Conservation (phyloP, 2,329 filamentous ascomycete genomes). For the Purpureocillium takamizusanense region DNA sequence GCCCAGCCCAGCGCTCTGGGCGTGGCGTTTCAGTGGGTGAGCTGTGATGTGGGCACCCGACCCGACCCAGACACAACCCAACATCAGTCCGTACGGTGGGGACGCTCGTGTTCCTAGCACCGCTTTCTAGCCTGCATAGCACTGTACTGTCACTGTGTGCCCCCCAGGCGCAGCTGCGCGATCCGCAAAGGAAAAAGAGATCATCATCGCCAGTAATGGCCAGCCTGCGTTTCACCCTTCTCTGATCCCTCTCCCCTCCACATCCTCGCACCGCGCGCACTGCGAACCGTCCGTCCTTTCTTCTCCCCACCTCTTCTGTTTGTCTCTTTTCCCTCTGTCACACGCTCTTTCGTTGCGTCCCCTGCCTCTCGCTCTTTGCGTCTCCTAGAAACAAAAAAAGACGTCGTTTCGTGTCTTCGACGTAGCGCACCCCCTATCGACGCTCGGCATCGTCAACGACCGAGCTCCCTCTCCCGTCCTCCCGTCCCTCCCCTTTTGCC, state of each 20-base stretch:
- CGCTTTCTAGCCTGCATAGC: too few relatives aligned
- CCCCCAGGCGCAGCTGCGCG: too few relatives aligned
- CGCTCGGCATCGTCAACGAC: neutral
- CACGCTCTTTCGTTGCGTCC: conserved; percentile 3
- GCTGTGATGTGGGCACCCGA: too few relatives aligned
- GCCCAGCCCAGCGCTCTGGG: too few relatives aligned
- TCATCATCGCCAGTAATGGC: neutral
- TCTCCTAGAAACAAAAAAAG: neutral
- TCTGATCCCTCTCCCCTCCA: conserved; percentile 1
- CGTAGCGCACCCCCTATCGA: too few relatives aligned
- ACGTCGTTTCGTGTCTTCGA: neutral
- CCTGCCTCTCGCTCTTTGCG: conserved; percentile 2
- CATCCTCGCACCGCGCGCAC: neutral
- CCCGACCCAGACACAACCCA: too few relatives aligned
- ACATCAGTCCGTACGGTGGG: too few relatives aligned
- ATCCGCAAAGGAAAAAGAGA: neutral
- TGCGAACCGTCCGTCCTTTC: neutral
- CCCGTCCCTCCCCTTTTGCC: neutral
- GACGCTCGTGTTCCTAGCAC: too few relatives aligned
- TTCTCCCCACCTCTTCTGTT: conserved; percentile 5
- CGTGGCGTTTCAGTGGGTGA: too few relatives aligned
- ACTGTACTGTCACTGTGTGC: too few relatives aligned
- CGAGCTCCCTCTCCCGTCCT: neutral
- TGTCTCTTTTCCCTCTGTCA: neutral
- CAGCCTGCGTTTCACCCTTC: conserved; percentile 3